Conservation (phyloP, 805 yeast species). For the Candida dendrica region DNA sequence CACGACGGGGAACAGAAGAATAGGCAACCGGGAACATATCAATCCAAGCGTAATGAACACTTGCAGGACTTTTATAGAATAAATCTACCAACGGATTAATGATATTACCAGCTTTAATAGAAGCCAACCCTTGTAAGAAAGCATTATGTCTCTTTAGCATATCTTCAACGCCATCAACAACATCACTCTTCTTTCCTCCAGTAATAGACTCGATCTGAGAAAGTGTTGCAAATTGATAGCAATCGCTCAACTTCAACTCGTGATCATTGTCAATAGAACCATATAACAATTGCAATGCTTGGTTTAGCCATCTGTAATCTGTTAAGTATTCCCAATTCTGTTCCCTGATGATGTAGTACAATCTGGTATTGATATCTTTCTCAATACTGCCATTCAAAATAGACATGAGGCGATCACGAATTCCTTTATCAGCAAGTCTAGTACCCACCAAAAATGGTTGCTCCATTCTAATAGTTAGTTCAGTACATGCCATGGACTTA, state of each 20-base stretch:
- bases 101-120: constrained; percentile 50
- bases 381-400: constrained; percentile 77
- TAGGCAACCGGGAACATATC: constrained; percentile 77
- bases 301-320: constrained; percentile 92
- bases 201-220: constrained; percentile 27
- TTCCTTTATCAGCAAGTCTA: constrained; percentile 63
- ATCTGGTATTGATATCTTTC: constrained; percentile 65
- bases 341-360: constrained; percentile 83
- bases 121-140: constrained; percentile 21
- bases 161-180: constrained; percentile 18
- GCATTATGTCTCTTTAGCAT: constrained; percentile 28
- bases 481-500: constrained; percentile 70
- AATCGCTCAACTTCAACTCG: constrained; percentile 38
- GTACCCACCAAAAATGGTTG: constrained; percentile 96
- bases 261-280: constrained; percentile 61
- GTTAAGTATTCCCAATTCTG: constrained; percentile 96
- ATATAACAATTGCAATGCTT: constrained; percentile 79
- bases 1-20: constrained; percentile 66
- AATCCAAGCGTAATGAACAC: constrained; percentile 81
- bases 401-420: constrained; percentile 71
- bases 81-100: constrained; percentile 69
- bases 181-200: constrained; percentile 15
- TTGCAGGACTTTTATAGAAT: constrained; percentile 72
- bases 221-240: constrained; percentile 48
- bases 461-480: constrained; percentile 89